Evolutionary conservation across 192 early-diverging fungal species (phyloP), one percentile per base, ranked within the genome.

Genomic region (Coemansia sp.): DNA sequence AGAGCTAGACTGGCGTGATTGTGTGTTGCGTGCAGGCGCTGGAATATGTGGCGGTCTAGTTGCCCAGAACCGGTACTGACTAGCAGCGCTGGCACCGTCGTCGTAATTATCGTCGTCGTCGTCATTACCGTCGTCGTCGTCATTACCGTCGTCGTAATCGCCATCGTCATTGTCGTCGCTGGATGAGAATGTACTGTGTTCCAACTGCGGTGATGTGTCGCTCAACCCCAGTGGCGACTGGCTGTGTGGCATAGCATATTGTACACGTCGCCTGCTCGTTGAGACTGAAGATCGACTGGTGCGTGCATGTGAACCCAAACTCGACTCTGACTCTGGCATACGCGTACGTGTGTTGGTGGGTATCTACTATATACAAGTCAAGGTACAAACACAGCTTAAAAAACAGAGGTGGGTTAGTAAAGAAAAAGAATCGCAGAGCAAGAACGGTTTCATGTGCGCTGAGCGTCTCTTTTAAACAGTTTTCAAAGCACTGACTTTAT

Each of bases 11-110:
- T 45, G 41, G 14, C 16, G 41, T 14, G 41, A 45, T 14, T 45
- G 41, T n/a, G 41, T n/a, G 41, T n/a, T 45, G 41, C 41, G 12
- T n/a, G 41, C 16, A 13, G 41, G 41, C 5, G 41, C 41, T 16
- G 41, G 16, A 13, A 45, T n/a, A n/a, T 60, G 38, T 39, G 71
- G 71, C 22, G 71, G 54, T 20, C 41, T 52, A 4, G 71, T 66
- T 18, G 71, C 71, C 71, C 71, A 73, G 50, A 73, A 73, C 37
- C 71, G 64, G 22, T 57, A 57, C 16, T 61, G 43, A 19, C 61
- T 47, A 10, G 59, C 2, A 35, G 32, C 51, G 41, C 20, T 35
- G 32, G 5, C 32, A 29, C 7, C 27, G 27, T 29, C 27, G 27
- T 29, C 27, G 27, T 29, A 29, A 29, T 22, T 22, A 22, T 22